Evolutionary conservation across 73 alveolate species (phyloP).

Genomic region (Tetrahymena malaccensis): DNA sequence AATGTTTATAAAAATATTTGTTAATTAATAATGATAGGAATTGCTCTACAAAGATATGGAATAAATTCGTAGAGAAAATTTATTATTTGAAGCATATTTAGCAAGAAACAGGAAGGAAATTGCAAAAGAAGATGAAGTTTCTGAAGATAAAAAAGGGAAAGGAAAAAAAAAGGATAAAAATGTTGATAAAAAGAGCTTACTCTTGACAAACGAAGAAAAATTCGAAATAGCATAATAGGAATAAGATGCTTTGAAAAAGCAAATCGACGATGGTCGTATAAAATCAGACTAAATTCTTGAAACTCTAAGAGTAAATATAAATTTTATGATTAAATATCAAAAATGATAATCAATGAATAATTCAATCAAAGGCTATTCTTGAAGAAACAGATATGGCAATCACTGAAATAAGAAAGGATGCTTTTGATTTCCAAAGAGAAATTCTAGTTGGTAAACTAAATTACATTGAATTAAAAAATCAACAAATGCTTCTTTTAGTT

Average conservation of each 20-base stretch:
- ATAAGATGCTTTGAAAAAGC: slow-evolving; percentile 65
- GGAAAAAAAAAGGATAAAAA: slow-evolving; percentile 43
- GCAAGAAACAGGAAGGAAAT: slow-evolving; percentile 55
- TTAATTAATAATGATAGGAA: neutral
- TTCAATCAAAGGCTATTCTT: slow-evolving; percentile 53
- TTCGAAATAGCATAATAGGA: slow-evolving; percentile 77
- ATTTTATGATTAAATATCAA: neutral
- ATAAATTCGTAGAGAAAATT: slow-evolving; percentile 67
- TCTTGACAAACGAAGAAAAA: slow-evolving; percentile 69
- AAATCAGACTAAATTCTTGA: slow-evolving; percentile 78
- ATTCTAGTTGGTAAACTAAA: slow-evolving; percentile 26
- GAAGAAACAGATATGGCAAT: slow-evolving; percentile 80
- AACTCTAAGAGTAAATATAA: slow-evolving; percentile 20
- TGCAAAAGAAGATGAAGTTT: slow-evolving; percentile 41
- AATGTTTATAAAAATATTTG: neutral
- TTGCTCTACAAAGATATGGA: slow-evolving; percentile 65
- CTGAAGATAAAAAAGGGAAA: slow-evolving; percentile 48
- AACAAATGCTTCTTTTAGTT: neutral
- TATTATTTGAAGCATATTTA: slow-evolving; percentile 69
- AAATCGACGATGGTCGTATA: slow-evolving; percentile 78
- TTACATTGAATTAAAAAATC: too few relatives aligned
- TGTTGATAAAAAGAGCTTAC: slow-evolving; percentile 43
- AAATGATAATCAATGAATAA: neutral
- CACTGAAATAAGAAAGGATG: slow-evolving; percentile 84
- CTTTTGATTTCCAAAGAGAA: slow-evolving; percentile 77